Percentiles rank a stretch among this genome's conserved stretches.
Conservation (phyloP, 2,329 filamentous ascomycete genomes). For the Aspergillus novofumigatus region DNA sequence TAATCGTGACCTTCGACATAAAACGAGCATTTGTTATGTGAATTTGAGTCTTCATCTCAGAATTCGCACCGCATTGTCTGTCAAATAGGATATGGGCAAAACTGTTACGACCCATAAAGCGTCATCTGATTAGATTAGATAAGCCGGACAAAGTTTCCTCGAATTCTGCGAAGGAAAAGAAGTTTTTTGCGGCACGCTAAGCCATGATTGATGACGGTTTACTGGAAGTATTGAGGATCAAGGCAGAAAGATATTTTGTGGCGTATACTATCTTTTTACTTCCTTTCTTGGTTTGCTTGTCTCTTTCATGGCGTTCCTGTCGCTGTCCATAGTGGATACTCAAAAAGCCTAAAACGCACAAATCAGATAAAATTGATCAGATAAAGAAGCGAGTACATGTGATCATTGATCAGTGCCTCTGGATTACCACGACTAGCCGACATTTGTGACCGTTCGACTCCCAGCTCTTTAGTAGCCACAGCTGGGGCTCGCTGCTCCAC, state of each 20-base stretch:
- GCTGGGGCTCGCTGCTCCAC: no score
- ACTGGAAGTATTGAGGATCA: no score
- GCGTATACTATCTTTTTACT: not conserved
- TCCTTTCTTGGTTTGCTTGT: not conserved
- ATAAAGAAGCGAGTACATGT: not conserved
- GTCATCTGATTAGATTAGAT: slow-evolving; percentile 8
- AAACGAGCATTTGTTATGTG: not conserved
- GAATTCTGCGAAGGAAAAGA: no score
- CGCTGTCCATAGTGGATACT: not conserved
- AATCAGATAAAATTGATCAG: not conserved
- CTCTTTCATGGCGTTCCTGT: not conserved
- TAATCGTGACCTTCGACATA: not conserved
- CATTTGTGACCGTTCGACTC: no score
- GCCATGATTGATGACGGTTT: no score
- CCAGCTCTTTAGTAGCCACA: no score
- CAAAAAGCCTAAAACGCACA: not conserved
- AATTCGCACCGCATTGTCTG: no score
- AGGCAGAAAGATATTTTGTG: not conserved
- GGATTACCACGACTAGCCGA: not conserved
- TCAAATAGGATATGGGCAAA: no score
- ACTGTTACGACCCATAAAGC: no score
- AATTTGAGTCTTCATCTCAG: not conserved
- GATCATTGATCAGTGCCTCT: not conserved
- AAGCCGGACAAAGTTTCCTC: not conserved
- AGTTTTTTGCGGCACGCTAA: no score